phyloP scores from a whole-genome alignment of 257 asterid species.

The Anisodus tanguticus region DNA sequence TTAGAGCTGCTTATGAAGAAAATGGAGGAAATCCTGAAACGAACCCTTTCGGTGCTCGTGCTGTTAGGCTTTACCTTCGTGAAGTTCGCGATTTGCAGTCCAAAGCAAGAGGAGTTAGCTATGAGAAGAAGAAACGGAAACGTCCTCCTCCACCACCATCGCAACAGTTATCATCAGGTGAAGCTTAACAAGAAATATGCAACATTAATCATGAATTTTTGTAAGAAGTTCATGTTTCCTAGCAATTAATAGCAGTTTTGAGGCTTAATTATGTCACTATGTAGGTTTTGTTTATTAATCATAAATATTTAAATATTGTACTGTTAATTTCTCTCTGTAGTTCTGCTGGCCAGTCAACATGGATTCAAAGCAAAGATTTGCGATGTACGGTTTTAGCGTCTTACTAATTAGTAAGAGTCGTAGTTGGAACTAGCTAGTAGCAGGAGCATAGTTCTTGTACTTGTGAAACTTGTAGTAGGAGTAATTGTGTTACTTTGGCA shows the following conservation, averaged over 20 bases:
- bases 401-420: neutral
- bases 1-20: constrained; percentile 90
- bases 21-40: constrained; percentile 90
- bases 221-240: too few species aligned
- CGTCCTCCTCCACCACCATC: constrained; percentile 48
- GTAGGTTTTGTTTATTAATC: neutral
- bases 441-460: neutral
- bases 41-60: constrained; percentile 87
- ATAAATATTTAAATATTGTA: neutral
- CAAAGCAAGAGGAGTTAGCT: constrained; percentile 87
- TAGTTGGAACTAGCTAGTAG: neutral
- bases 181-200: constrained; percentile 7
- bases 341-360: neutral
- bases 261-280: neutral
- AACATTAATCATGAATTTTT: neutral
- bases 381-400: neutral
- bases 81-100: constrained; percentile 92
- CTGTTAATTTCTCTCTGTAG: neutral
- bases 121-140: constrained; percentile 92
- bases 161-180: constrained; percentile 39
- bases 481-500: neutral
- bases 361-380: constrained; percentile 15
- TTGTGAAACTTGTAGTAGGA: neutral
- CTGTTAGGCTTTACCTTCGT: constrained; percentile 85
- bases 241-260: too few species aligned